Evolutionary conservation across 768 basidiomycete species (phyloP).

Genomic region (Austroboletus festivus): DNA sequence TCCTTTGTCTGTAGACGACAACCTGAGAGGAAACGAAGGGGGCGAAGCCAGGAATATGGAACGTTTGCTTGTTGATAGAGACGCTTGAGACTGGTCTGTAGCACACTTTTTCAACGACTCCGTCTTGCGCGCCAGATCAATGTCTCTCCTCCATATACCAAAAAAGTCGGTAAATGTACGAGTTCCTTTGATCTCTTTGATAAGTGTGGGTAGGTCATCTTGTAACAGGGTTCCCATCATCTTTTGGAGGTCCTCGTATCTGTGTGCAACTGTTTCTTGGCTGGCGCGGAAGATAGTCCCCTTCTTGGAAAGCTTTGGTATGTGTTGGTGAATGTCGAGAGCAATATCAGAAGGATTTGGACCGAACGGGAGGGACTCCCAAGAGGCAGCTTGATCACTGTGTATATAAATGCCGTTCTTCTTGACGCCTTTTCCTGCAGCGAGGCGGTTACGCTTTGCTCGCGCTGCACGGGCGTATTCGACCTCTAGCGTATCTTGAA

Average conservation of each 20-base stretch:
- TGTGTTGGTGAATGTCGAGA: slow-evolving; percentile 59
- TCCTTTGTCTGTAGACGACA: slow-evolving; percentile 10
- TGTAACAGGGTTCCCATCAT: slow-evolving; percentile 59
- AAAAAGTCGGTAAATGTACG: slow-evolving; percentile 72
- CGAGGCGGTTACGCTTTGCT: slow-evolving; percentile 64
- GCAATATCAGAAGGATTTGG: slow-evolving; percentile 75
- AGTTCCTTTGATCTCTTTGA: slow-evolving; percentile 61
- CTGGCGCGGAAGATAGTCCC: slow-evolving; percentile 70
- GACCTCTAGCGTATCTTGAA: slow-evolving; percentile 65
- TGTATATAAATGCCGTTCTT: slow-evolving; percentile 66
- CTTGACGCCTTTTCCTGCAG: slow-evolving; percentile 73
- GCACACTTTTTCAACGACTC: slow-evolving; percentile 17
- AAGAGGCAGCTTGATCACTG: slow-evolving; percentile 73
- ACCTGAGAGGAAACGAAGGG: background rate
- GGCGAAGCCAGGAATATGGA: slow-evolving; percentile 50
- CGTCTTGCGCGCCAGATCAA: slow-evolving; percentile 53
- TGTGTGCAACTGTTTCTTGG: slow-evolving; percentile 60
- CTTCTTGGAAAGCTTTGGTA: slow-evolving; percentile 70
- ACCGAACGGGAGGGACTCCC: slow-evolving; percentile 81
- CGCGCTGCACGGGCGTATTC: slow-evolving; percentile 64
- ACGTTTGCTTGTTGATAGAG: slow-evolving; percentile 53
- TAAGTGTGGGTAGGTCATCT: slow-evolving; percentile 59
- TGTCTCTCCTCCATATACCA: slow-evolving; percentile 71
- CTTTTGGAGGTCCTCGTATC: slow-evolving; percentile 55
- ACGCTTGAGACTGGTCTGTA: slow-evolving; percentile 34